Evolutionary conservation across 441 rosid species (phyloP), one percentile per base, ranked within the genome.

Genomic region (Pelargonium cotyledonis): DNA sequence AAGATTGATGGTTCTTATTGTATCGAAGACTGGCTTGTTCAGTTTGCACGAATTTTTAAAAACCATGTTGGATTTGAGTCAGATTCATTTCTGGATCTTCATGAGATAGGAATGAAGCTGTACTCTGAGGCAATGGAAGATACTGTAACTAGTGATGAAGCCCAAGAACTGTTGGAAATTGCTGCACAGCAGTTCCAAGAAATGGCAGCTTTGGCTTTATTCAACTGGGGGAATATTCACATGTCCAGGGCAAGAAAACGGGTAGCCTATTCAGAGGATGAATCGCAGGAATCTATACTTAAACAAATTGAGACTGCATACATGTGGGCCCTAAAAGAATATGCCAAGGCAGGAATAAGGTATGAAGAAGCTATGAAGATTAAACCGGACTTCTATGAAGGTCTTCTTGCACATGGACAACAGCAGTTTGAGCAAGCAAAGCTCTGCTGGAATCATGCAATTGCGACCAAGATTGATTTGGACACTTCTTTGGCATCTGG

Each of bases 171-270:
- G 72, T 88, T 95, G 79, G 87, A 85, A 66, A 79, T 88, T 46
- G 93, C 97, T 19, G 89, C 89, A 49, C 93, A 88, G 68, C 88
- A 88, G 78, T 95, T 95, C 82, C 99, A 90, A 80, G 99, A 92
- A 86, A 92, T 95, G 99, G 88, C 90, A 7, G 99, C 98, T 66
- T 74, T 95, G 65, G 99, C 97, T 68, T 76, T 90, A 82, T 90
- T 95, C 78, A 92, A 92, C 55, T 95, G 97, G 98, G 99, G 98
- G 21, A 95, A 92, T 77, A 88, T 95, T 75, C 97, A 95, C 86
- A 80, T 95, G 89, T 95, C 98, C 12, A 86, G 76, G 77, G 95
- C 99, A 63, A 89, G 98, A 75, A 95, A 90, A 69, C 82, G 84
- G 68, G 83, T 88, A 10, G 82, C 72, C 80, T 72, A 85, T 10